Evolutionary conservation across 2,329 filamentous ascomycete genomes (phyloP), one percentile per base, ranked within the genome.

Genomic region (Ambrosiella cleistominuta): DNA sequence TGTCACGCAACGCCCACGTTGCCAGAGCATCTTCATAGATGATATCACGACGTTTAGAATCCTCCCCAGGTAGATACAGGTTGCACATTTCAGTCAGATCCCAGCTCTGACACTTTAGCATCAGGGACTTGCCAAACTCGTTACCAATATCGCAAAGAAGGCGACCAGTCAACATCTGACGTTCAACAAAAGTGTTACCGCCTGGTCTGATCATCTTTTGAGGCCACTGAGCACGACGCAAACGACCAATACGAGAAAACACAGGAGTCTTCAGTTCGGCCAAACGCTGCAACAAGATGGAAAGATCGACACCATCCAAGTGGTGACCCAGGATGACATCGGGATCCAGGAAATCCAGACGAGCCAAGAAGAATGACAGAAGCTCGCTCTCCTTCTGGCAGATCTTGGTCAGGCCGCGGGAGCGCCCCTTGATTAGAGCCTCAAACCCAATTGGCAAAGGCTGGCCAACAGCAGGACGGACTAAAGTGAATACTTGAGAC

Each of bases 31-130:
- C 81, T 64, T 97, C 93, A 64, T 86, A 91, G 68, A 98, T 91
- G 38, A 98, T 72, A 42, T 98, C 93, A 58, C 84, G 81, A 47
- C 93, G 85, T 49, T 61, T 61, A 47, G 75, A 75, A 66, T 84
- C 84, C 59, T 81, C 80, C 35, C 80, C 80, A 38, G 82, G 78
- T 4, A 98, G 82, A 63, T 96, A 95, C 13, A 97, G 77, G 62
- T 84, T 87, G 68, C 89, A 95, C 90, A 98, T 98, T 70, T 98
- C 93, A 1, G 91, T 94, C 69, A 98, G 76, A 69, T 86, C 95
- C 93, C 93, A 98, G 2, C 90, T 95, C 70, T 96, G 91, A 69
- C 93, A 98, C 72, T 95, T 95, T 65, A 80, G 83, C 91, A 97
- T 97, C 63, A 89, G 80, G 9, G 91, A 96, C 74, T 96, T 97